Conservation (phyloP, 441 rosid species). For the Populus hybrid region DNA sequence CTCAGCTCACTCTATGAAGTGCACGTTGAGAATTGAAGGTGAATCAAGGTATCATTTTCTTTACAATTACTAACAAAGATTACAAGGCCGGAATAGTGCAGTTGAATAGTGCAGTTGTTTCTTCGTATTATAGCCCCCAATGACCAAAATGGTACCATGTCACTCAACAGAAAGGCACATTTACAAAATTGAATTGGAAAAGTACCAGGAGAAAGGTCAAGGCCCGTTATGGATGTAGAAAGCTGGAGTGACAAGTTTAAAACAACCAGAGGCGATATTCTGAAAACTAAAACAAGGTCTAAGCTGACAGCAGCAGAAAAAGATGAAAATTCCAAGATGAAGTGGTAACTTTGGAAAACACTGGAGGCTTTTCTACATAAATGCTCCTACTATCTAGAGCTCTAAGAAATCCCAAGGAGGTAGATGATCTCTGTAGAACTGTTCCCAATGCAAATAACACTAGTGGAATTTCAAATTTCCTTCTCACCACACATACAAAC, state of each 20-base stretch:
- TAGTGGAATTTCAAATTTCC: neutral
- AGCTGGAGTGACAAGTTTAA: neutral
- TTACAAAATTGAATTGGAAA: neutral
- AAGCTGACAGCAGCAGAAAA: neutral
- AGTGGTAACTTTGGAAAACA: neutral
- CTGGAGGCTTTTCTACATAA: neutral
- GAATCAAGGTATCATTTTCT: neutral
- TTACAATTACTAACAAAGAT: neutral
- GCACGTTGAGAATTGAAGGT: neutral
- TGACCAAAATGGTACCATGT: neutral
- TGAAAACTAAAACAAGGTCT: neutral
- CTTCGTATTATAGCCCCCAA: neutral
- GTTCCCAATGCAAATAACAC: neutral
- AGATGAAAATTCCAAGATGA: neutral
- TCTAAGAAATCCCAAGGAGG: neutral
- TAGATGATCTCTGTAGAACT: neutral
- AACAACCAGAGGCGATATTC: neutral
- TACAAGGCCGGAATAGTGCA: too few relatives aligned
- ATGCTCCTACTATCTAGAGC: neutral
- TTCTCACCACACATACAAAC: neutral
- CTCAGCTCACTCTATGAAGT: neutral
- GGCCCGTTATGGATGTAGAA: neutral
- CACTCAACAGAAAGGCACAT: neutral
- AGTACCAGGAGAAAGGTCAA: neutral
- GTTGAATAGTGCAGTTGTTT: neutral